phyloP scores from a whole-genome alignment of 768 basidiomycete genomes.

The Tylopilus sp. region DNA sequence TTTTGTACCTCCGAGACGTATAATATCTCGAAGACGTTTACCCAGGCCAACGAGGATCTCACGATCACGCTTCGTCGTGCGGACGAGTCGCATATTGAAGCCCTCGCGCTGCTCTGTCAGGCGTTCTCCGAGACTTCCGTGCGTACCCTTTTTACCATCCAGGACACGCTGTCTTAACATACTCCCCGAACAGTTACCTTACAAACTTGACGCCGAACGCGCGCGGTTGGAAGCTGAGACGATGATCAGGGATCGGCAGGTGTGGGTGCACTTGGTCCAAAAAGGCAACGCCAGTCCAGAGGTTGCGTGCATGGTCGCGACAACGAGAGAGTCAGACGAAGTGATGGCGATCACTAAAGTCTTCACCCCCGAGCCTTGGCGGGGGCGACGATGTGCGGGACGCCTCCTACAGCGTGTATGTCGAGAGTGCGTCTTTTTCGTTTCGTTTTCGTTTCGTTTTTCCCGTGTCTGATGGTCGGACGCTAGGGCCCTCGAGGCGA shows the following conservation, averaged over 20 bases:
- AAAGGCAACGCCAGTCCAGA: constrained; percentile 21
- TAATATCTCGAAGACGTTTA: neutral
- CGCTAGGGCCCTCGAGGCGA: constrained; percentile 34
- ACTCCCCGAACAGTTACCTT: constrained; percentile 49
- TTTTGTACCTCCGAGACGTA: constrained; percentile 49
- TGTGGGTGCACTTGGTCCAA: constrained; percentile 58
- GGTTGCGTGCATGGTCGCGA: constrained; percentile 65
- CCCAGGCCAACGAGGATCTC: constrained; percentile 1
- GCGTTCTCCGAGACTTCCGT: constrained; percentile 62
- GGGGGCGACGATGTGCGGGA: constrained; percentile 54
- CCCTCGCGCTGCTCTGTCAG: constrained; percentile 45
- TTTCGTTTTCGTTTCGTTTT: neutral
- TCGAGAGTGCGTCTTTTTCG: constrained; percentile 34
- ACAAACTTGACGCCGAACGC: constrained; percentile 40
- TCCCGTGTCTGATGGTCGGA: neutral
- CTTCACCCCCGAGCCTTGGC: constrained; percentile 51
- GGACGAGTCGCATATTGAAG: constrained; percentile 22
- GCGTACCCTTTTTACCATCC: constrained; percentile 19
- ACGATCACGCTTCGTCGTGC: constrained; percentile 34
- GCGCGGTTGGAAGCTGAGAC: constrained; percentile 51
- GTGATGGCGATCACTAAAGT: constrained; percentile 75
- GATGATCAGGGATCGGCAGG: constrained; percentile 43
- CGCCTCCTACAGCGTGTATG: constrained; percentile 58
- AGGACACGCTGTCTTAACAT: neutral
- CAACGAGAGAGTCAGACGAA: constrained; percentile 52